phyloP scores from a whole-genome alignment of 805 yeast species.

The Teunomyces panamensis region DNA sequence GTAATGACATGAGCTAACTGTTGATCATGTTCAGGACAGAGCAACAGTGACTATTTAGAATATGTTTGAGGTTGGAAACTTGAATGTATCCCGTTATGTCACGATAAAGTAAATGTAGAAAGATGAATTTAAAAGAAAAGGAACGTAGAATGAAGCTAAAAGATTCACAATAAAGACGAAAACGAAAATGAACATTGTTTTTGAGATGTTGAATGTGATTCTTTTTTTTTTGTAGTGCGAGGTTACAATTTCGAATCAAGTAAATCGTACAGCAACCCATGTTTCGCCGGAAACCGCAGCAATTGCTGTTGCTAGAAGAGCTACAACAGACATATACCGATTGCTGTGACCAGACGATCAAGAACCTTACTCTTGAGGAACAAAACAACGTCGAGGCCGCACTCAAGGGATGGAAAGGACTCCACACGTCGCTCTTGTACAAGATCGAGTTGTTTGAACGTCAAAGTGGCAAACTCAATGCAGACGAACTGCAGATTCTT shows the following conservation, averaged over 20 bases:
- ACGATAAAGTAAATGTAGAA: constrained; percentile 24
- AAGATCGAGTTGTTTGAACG: constrained; percentile 55
- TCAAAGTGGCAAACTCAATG: constrained; percentile 24
- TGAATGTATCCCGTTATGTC: constrained; percentile 45
- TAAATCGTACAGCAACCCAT: background rate
- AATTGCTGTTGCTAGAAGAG: constrained; percentile 49
- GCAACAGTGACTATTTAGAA: constrained; percentile 38
- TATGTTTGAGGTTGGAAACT: constrained; percentile 35
- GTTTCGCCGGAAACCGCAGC: constrained; percentile 57
- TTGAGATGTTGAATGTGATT: background rate
- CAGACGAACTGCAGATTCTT: constrained; percentile 24
- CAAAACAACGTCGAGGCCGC: constrained; percentile 51
- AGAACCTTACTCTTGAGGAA: constrained; percentile 59
- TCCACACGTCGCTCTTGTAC: constrained; percentile 60
- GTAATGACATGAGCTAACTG: constrained; percentile 19
- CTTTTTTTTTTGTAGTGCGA: background rate
- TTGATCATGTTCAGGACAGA: constrained; percentile 37
- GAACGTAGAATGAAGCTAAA: background rate
- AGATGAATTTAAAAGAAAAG: no score
- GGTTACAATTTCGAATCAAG: no score
- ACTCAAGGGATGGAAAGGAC: constrained; percentile 67
- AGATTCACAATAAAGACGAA: background rate
- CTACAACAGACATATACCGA: constrained; percentile 61
- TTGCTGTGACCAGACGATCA: constrained; percentile 56
- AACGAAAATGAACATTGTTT: background rate